Percentiles rank a stretch among this genome's conserved stretches.
These are phyloP conservation scores for Globisporangium heterothallicum DNA, from an alignment of 352 stramenopile genomes.

Conservation along the genomic window DNA sequence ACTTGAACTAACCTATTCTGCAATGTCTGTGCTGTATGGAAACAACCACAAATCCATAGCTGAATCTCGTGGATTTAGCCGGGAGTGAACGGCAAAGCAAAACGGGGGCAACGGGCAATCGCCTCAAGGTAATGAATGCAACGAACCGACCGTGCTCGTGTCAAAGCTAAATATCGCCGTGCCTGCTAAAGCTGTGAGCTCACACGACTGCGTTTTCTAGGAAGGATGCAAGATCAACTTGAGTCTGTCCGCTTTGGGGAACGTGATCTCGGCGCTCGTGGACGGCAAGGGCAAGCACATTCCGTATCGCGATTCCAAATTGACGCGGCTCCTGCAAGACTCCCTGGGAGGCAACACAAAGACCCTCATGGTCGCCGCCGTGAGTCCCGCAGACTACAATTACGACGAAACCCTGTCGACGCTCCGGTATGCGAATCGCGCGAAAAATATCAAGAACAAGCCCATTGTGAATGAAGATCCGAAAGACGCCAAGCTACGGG, in stretches of 20 bases:
- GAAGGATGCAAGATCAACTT: constrained; percentile 88
- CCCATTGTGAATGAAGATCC: constrained; percentile 94
- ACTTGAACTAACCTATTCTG: too few species aligned
- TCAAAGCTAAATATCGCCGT: background rate
- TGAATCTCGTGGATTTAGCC: constrained; percentile 82
- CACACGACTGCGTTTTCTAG: constrained; percentile 19
- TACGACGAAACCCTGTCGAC: constrained; percentile 95
- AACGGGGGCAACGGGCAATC: constrained; percentile 71
- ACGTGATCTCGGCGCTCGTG: constrained; percentile 83
- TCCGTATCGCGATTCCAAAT: constrained; percentile 90
- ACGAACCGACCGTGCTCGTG: background rate
- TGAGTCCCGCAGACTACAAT: constrained; percentile 94
- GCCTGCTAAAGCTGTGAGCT: background rate
- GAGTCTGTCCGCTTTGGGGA: constrained; percentile 69
- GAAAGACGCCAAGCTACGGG: constrained; percentile 86
- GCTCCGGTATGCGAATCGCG: constrained; percentile 94
- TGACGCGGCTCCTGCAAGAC: constrained; percentile 90
- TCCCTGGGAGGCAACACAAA: constrained; percentile 94
- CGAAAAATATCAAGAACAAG: constrained; percentile 97
- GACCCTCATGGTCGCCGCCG: constrained; percentile 94
- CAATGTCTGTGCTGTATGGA: too few species aligned
- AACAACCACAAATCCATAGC: too few species aligned
- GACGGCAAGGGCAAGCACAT: constrained; percentile 84
- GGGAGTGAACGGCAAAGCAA: constrained; percentile 83
- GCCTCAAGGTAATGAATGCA: constrained; percentile 42